phyloP scores from a whole-genome alignment of 176 grass and related monocot species.

The Alloteropsis semialata region DNA sequence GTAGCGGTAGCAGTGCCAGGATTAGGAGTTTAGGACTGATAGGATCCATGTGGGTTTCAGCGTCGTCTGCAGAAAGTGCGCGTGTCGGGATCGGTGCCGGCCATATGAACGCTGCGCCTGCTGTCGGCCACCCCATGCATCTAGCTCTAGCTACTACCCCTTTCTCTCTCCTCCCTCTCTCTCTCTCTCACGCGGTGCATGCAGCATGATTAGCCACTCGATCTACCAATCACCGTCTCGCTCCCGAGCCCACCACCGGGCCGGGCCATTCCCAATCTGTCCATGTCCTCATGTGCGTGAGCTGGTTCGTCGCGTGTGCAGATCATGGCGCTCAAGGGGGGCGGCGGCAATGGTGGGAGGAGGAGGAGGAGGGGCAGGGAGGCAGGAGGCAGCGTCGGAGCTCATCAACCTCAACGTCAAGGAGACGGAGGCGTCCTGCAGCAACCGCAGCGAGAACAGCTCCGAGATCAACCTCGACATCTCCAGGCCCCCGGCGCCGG shows the following conservation, averaged over 20 bases:
- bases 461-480: conserved; percentile 91
- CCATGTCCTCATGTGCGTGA: conserved; percentile 13
- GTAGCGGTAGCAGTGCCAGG: background rate
- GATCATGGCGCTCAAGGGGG: conserved; percentile 66
- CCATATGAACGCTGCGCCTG: conserved; percentile 36
- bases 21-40: background rate
- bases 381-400: conserved; percentile 63
- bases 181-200: background rate
- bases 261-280: background rate
- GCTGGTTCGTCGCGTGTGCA: conserved; percentile 24
- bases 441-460: conserved; percentile 95
- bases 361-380: conserved; percentile 36
- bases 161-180: background rate
- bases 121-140: conserved; percentile 36
- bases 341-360: conserved; percentile 31
- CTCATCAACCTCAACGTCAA: conserved; percentile 76
- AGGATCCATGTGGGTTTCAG: conserved; percentile 54
- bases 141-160: background rate
- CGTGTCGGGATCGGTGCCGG: conserved; percentile 48
- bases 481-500: conserved; percentile 25
- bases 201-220: conserved; percentile 39
- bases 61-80: conserved; percentile 30
- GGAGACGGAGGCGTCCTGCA: conserved; percentile 91
- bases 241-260: background rate
- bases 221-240: conserved; percentile 38